Evolutionary conservation across 2,329 filamentous ascomycete species (phyloP).

Genomic region (Sporothrix schenckii): DNA sequence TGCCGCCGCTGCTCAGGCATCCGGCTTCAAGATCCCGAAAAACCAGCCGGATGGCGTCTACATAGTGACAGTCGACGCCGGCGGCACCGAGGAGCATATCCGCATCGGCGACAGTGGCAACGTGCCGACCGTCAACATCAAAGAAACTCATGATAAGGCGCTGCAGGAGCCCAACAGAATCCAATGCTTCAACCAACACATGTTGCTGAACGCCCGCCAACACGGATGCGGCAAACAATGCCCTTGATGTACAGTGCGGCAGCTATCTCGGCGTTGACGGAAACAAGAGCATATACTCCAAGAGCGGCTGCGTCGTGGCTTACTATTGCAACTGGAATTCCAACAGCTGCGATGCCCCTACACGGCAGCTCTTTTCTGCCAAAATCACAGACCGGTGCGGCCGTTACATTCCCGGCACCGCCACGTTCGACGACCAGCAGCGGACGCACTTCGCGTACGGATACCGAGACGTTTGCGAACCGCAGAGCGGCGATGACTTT

Average conservation of each 20-base stretch:
- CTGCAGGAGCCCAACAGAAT: no score
- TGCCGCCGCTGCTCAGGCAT: not conserved
- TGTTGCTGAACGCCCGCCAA: not conserved
- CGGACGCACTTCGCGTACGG: not conserved
- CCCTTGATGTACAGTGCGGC: not conserved
- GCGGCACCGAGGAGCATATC: not conserved
- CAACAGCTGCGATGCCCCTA: not conserved
- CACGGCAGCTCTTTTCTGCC: not conserved
- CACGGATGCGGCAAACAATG: not conserved
- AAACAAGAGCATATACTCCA: not conserved
- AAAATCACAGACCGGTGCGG: not conserved
- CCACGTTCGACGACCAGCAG: not conserved
- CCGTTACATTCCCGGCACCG: not conserved
- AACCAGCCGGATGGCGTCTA: conserved; percentile 7
- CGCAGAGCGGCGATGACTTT: not conserved
- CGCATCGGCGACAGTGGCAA: not conserved
- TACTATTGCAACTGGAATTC: not conserved
- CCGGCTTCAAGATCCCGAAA: not conserved
- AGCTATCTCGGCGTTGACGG: no score
- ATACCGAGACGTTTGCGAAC: not conserved
- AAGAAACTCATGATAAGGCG: no score
- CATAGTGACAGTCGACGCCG: not conserved
- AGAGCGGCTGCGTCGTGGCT: not conserved
- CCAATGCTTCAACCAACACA: not conserved
- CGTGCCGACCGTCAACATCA: no score